A percentile compares a stretch with the other conserved stretches of the same genome.
Conservation (phyloP, 2,329 filamentous ascomycete genomes). For the Colletotrichum tropicale region DNA sequence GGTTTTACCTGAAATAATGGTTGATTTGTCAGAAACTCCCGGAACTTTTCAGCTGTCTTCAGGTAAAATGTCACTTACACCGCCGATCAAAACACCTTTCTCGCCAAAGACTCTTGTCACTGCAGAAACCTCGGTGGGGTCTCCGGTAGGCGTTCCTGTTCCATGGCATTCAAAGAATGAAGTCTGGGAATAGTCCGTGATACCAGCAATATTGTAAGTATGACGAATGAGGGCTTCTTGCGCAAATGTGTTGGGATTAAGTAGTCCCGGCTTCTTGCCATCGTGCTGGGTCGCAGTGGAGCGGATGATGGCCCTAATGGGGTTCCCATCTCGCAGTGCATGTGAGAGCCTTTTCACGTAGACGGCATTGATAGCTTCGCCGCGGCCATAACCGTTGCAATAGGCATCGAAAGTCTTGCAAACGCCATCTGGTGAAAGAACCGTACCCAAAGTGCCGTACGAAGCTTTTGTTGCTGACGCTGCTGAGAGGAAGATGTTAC, state of each 20-base stretch:
- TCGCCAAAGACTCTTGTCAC: constrained; percentile 34
- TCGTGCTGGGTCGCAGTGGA: constrained; percentile 34
- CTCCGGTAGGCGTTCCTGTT: constrained; percentile 47
- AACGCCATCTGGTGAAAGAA: constrained; percentile 26
- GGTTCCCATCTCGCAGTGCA: constrained; percentile 44
- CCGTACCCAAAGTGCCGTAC: constrained; percentile 25
- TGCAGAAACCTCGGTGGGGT: constrained; percentile 42
- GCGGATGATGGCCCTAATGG: constrained; percentile 32
- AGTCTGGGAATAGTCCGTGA: constrained; percentile 24
- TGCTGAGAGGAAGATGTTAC: constrained; percentile 31
- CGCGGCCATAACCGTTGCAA: constrained; percentile 47
- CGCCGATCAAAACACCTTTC: constrained; percentile 28
- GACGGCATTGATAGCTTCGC: constrained; percentile 41
- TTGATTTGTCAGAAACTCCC: neutral
- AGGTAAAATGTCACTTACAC: constrained; percentile 20
- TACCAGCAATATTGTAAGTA: constrained; percentile 25
- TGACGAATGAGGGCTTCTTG: constrained; percentile 30
- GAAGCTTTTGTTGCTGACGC: constrained; percentile 10
- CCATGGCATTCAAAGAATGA: constrained; percentile 45
- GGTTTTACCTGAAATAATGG: constrained; percentile 30
- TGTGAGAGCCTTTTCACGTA: constrained; percentile 43
- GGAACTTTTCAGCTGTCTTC: neutral
- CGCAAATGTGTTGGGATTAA: constrained; percentile 34
- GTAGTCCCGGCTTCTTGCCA: constrained; percentile 38
- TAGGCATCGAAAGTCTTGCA: constrained; percentile 38